Percentiles rank a stretch among this genome's conserved stretches.
Evolutionary conservation across 139 green algal species (phyloP).

Genomic region (Coelastrella sp.): DNA sequence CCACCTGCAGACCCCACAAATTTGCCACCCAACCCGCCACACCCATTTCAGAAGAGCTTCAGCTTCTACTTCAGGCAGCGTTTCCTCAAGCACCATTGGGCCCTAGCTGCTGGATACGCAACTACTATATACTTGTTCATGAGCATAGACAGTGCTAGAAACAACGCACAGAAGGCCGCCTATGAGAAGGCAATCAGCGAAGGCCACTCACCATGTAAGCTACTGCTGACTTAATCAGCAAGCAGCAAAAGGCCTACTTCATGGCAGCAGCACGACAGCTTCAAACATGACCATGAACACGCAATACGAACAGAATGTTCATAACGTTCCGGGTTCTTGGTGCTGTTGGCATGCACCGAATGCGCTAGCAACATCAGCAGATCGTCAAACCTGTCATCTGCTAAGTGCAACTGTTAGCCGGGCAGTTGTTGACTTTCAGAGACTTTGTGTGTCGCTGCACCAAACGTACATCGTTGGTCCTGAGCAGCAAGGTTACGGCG

Average conservation of each 20-base stretch:
- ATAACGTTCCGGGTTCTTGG: too few species aligned
- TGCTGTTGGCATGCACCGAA: too few species aligned
- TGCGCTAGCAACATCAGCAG: too few species aligned
- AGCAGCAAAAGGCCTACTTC: background rate
- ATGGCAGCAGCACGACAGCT: too few species aligned
- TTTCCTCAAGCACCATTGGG: slow-evolving; percentile 63
- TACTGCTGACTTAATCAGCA: background rate
- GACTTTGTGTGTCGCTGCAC: too few species aligned
- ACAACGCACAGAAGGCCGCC: slow-evolving; percentile 62
- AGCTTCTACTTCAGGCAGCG: slow-evolving; percentile 69
- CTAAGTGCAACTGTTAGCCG: too few species aligned
- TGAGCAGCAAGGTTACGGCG: too few species aligned
- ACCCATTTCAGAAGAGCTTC: slow-evolving; percentile 71
- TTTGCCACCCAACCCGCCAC: slow-evolving; percentile 62
- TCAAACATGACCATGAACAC: too few species aligned
- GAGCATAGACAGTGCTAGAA: slow-evolving; percentile 53
- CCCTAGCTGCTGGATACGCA: slow-evolving; percentile 60
- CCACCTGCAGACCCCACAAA: slow-evolving; percentile 48
- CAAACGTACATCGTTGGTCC: too few species aligned
- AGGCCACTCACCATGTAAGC: slow-evolving; percentile 64
- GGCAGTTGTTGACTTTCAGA: too few species aligned
- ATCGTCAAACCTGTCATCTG: too few species aligned
- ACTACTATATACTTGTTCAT: slow-evolving; percentile 64
- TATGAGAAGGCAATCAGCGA: slow-evolving; percentile 64
- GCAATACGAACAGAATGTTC: too few species aligned